A percentile compares a stretch with the other conserved stretches of the same genome.
Conservation (phyloP, 1,284 basidiomycete genomes). For the Cutaneotrichosporon dermatis region DNA sequence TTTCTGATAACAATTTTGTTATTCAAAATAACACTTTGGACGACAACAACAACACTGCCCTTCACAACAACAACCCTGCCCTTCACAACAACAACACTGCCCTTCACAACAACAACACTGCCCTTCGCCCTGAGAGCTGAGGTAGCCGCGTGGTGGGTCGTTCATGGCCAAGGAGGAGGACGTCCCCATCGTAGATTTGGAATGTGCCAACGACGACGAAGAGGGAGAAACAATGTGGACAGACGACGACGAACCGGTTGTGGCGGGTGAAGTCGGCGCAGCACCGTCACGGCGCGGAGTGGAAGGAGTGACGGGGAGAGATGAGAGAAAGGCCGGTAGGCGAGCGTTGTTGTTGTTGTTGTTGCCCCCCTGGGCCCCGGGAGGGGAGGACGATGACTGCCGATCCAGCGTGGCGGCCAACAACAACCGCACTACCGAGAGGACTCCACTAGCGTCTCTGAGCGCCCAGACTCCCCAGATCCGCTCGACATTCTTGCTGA, state of each 20-base stretch:
- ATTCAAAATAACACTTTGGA: no score
- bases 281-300: not conserved
- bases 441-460: no score
- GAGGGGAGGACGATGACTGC: slow-evolving; percentile 1
- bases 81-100: no score
- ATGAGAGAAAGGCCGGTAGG: not conserved
- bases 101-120: no score
- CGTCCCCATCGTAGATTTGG: no score
- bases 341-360: not conserved
- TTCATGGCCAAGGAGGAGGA: not conserved
- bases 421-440: no score
- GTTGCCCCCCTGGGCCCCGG: not conserved
- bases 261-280: not conserved
- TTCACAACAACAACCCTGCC: no score
- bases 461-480: no score
- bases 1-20: no score
- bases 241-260: not conserved
- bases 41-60: no score
- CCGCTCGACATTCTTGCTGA: no score
- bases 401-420: not conserved
- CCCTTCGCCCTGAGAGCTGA: not conserved
- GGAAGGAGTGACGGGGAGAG: not conserved
- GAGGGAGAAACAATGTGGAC: not conserved
- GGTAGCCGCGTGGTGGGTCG: not conserved
- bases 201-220: not conserved